phyloP scores from a whole-genome alignment of 768 basidiomycete species.

The Pleurotus ostreatus region DNA sequence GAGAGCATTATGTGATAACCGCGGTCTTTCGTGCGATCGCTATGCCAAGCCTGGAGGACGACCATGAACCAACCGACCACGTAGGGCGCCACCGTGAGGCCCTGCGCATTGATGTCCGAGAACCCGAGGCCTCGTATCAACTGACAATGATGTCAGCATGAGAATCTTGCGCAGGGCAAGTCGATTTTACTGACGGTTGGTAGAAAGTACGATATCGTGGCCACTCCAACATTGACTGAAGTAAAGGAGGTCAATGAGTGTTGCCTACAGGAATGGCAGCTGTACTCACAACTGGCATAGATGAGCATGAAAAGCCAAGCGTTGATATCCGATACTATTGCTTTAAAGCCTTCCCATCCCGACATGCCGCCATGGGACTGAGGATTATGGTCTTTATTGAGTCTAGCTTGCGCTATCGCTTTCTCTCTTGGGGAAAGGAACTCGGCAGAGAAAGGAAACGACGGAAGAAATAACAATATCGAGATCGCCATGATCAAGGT shows the following conservation, averaged over 20 bases:
- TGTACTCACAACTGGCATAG: slow-evolving; percentile 46
- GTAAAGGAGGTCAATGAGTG: not conserved
- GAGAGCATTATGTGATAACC: slow-evolving; percentile 55
- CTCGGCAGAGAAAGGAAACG: slow-evolving; percentile 50
- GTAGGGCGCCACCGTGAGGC: slow-evolving; percentile 56
- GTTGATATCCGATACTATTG: slow-evolving; percentile 43
- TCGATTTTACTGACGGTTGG: slow-evolving; percentile 35
- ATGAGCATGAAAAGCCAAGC: slow-evolving; percentile 50
- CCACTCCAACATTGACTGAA: slow-evolving; percentile 52
- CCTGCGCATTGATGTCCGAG: slow-evolving; percentile 52
- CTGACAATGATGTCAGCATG: slow-evolving; percentile 17
- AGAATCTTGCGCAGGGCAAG: not conserved
- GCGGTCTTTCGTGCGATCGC: slow-evolving; percentile 48
- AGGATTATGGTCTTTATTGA: slow-evolving; percentile 52
- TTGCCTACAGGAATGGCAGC: not conserved
- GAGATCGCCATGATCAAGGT: slow-evolving; percentile 47
- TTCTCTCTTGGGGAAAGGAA: slow-evolving; percentile 50
- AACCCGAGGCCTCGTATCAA: slow-evolving; percentile 55
- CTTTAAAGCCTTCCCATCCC: slow-evolving; percentile 53
- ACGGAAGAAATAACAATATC: slow-evolving; percentile 47
- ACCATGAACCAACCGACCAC: slow-evolving; percentile 54
- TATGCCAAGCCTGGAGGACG: slow-evolving; percentile 50
- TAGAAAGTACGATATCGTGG: slow-evolving; percentile 53
- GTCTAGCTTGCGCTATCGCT: slow-evolving; percentile 53
- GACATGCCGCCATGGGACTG: slow-evolving; percentile 56